Evolutionary conservation across 805 yeast genomes (phyloP), one percentile per base, ranked within the genome.

Genomic region (Debaryomyces prosopidis): DNA sequence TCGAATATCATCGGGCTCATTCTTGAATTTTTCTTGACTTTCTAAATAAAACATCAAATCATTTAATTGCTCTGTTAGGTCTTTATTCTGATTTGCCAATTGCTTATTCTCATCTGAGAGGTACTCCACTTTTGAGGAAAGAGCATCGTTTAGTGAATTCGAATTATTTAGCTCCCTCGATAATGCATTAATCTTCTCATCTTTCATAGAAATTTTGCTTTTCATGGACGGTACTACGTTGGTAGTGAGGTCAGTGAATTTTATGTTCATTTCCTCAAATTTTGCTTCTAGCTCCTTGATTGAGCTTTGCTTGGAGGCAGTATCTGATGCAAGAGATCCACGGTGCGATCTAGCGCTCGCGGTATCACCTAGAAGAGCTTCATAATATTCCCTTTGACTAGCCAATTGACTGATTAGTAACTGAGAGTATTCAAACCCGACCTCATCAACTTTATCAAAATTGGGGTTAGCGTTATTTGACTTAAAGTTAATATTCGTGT

Each of bases 1-100:
- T 52, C 71, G 80, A 12, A 85, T 84, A 30, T 85, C 92, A 10
- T 85, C 85, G 3, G 82, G 76, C 17, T 88, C 87, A 56, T 81
- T 79, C 54, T 82, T 80, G 55, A 89, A 78, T 64, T 85, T 87
- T 45, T 82, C 85, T 58, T 80, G 87, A 0, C 87, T 76, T 47
- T 86, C 92, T 33, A 89, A 64, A 57, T 73, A 88, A 50, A 88
- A 85, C 96, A 90, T 87, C 43, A 89, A 62, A 60, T 89, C 96
- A 23, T 75, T 79, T 3, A 82, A 82, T 59, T 85, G 88, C 34
- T 84, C 89, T 36, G 65, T 63, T 20, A 81, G 45, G 16, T 53
- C 57, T 15, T 46, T 48, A 9, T 60, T 48, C 28, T 51, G 44
- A 8, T 51, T 46, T 12, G 62, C 54, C 34, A 73, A 71, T 16